Percentiles rank a stretch among this genome's conserved stretches.
These are phyloP conservation scores for Penicillium riverlandense DNA, from an alignment of 495 filamentous ascomycete genomes.

Conservation along the genomic window DNA sequence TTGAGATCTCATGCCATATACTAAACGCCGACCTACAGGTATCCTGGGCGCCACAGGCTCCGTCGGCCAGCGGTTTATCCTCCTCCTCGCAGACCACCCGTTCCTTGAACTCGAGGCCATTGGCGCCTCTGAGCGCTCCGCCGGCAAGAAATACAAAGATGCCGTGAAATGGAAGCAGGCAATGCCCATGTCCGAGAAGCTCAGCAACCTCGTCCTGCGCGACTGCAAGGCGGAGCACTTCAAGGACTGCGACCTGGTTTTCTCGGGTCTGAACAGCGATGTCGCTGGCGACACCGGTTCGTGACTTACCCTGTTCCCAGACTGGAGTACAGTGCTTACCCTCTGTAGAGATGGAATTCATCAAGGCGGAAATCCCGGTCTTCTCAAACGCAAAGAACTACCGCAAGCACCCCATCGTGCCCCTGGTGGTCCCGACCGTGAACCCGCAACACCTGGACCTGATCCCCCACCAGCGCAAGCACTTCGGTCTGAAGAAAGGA, in stretches of 20 bases:
- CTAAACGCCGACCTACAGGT: conserved; percentile 23
- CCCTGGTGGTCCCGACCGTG: conserved; percentile 78
- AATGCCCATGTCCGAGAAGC: conserved; percentile 56
- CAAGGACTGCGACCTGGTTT: conserved; percentile 79
- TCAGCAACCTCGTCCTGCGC: conserved; percentile 64
- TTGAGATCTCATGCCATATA: background rate
- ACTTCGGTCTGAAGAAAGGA: conserved; percentile 61
- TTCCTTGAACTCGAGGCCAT: conserved; percentile 68
- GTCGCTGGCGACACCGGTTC: conserved; percentile 72
- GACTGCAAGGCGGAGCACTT: conserved; percentile 71
- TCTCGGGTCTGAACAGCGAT: conserved; percentile 79
- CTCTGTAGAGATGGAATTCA: conserved; percentile 64
- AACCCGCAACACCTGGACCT: conserved; percentile 72
- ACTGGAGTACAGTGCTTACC: background rate
- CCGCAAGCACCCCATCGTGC: conserved; percentile 74
- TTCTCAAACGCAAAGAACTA: conserved; percentile 92
- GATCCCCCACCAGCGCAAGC: conserved; percentile 66
- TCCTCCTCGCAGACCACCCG: conserved; percentile 73
- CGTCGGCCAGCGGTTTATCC: conserved; percentile 80
- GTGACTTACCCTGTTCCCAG: conserved; percentile 4
- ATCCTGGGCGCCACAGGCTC: conserved; percentile 54
- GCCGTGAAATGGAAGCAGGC: conserved; percentile 82
- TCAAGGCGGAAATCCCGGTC: conserved; percentile 68
- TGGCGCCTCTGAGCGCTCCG: conserved; percentile 71
- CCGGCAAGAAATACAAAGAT: conserved; percentile 76